Evolutionary conservation across 164 flowering plant species (phyloP), one percentile per base, ranked within the genome.

Genomic region (Liriodendron chinense): DNA sequence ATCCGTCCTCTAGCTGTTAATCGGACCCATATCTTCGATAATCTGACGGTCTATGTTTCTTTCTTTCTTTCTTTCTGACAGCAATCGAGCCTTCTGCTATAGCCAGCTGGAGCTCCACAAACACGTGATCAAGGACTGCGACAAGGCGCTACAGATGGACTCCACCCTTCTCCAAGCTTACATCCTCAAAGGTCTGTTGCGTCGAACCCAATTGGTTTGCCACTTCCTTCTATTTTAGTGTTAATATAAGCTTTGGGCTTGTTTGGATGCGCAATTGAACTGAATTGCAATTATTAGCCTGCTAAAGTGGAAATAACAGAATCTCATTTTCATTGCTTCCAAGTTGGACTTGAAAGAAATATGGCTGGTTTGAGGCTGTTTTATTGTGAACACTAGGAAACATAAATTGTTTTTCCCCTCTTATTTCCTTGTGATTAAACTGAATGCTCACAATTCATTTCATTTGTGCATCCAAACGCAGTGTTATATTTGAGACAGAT

Each of bases 1-100:
- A 8, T 14, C 9, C 10, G 18, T 53, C 13, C 59, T 53, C 59
- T 12, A 1, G 8, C 59, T 13, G 12, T 53, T 9, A 34, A 34
- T 53, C 59, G 18, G 16, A 53, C 9, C 59, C 12, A 10, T 53
- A 53, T 53, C 59, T 53, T 53, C 59, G 16, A 16, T 47, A 62
- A 21, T n/a, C 47, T 56, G 22, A 12, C 18, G 10, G 16, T 53
- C 59, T 16, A 16, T 1, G 18, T 53, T 53, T 53, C 59, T 12
- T 12, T 53, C 59, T 53, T 53, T 53, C 59, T 63, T 63, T 22
- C 66, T 18, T n/a, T 63, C 20, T 21, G 3, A 18, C 93, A 96
- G 99, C 84, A 96, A 93, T 83, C 82, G 99, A 83, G 99, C 99
- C 1, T 96, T 87, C 76, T 96, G 99, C 80, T 96, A 93, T 77